Evolutionary conservation across 768 basidiomycete species (phyloP).

Genomic region (Trametes villosa): DNA sequence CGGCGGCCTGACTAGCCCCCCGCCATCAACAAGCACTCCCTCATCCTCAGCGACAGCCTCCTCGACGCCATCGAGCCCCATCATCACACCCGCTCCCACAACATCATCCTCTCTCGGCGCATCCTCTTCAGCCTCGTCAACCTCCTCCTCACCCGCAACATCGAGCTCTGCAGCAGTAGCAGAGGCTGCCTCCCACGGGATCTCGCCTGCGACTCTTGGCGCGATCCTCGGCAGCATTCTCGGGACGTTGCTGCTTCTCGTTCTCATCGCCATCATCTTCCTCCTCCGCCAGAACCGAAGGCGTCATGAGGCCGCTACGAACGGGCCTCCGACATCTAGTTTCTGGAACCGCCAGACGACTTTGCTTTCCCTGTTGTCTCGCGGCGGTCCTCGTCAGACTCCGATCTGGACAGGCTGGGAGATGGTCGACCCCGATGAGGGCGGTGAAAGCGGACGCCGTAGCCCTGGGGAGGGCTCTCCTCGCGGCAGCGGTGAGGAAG

Average conservation of each 20-base stretch:
- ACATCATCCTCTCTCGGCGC: conserved; percentile 25
- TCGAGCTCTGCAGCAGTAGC: conserved; percentile 18
- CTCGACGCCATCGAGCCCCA: conserved; percentile 14
- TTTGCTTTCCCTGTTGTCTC: conserved; percentile 20
- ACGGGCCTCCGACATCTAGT: conserved; percentile 31
- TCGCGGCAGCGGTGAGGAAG: conserved; percentile 70
- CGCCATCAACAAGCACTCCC: conserved; percentile 45
- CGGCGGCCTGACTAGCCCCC: conserved; percentile 74
- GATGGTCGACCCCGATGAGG: conserved; percentile 33
- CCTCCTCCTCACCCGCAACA: conserved; percentile 14
- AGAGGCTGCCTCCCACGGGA: conserved; percentile 26
- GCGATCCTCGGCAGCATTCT: conserved; percentile 65
- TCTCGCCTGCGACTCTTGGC: conserved; percentile 46
- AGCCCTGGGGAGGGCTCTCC: conserved; percentile 67
- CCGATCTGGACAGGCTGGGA: conserved; percentile 40
- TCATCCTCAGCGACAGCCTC: conserved; percentile 23
- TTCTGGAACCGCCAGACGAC: conserved; percentile 48
- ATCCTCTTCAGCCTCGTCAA: conserved; percentile 29
- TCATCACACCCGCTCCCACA: conserved; percentile 24
- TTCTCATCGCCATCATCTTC: conserved; percentile 51
- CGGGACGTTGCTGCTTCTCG: conserved; percentile 60
- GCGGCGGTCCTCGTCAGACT: conserved; percentile 24
- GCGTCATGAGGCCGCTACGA: conserved; percentile 28
- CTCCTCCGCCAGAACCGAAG: conserved; percentile 38
- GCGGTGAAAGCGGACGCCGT: conserved; percentile 2